Base-by-base conservation (phyloP, 345 rosid species). In the Microcos paniculata region DNA sequence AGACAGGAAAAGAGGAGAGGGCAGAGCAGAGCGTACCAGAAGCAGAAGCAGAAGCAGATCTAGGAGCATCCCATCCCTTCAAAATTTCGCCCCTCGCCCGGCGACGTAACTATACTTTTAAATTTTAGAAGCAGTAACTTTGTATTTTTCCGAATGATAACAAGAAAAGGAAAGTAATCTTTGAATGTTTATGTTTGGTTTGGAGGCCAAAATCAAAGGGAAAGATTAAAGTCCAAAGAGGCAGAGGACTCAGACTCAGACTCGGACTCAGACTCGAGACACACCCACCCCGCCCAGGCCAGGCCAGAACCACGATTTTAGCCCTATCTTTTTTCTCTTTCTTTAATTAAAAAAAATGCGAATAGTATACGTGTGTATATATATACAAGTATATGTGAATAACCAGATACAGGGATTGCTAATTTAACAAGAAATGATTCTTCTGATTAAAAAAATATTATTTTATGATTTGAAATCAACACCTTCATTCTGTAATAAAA, bases 1-100 rank as follows among this genome's bases (percentile, higher is more conserved):
- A n/a, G n/a, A n/a, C n/a, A n/a, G n/a, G n/a, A n/a, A 45, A 65
- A 65, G 24, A 33, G 21, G 28, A 35, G 2, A 42, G 21, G 65
- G 12, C 14, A 28, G 28, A 30, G 28, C 9, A 24, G 31, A 69
- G 58, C 72, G 55, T 69, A 69, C 72, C 72, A 69, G 72, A 69
- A 42, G 45, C 9, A 42, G 72, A 69, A 42, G 45, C 9, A 42
- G 8, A 42, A 69, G 57, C 72, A 49, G 72, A 69, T 69, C 72
- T 69, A 69, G 1, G 72, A 49, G 43, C 72, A 48, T 48, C 72
- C 42, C 72, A 30, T 69, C 51, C 21, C 72, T 48, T 67, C 55
- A 23, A 43, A 24, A 28, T 61, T 15, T 26, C 40, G 24, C 24
- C 24, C 57, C 24, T 52, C 57, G 18, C n/a, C 6, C 52, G 4